Evolutionary conservation across 1,139 yeast species (phyloP).

Genomic region (Diutina rugosa): DNA sequence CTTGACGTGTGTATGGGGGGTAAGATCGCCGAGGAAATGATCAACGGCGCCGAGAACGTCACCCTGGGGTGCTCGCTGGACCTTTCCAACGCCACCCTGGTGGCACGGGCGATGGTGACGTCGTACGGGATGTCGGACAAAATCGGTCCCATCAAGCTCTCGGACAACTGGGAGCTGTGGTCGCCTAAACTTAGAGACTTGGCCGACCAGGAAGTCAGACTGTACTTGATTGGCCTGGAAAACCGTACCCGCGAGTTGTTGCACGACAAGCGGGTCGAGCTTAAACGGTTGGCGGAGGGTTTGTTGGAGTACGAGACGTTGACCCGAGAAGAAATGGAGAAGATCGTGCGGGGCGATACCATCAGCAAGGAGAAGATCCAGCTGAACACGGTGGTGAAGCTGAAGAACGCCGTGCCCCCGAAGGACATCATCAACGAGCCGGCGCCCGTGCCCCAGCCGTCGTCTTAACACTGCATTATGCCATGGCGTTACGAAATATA

Average conservation of each 20-base stretch:
- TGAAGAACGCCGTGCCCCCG: background rate
- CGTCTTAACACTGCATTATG: background rate
- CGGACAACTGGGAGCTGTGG: slow-evolving; percentile 92
- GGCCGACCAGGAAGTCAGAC: slow-evolving; percentile 88
- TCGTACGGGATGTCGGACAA: slow-evolving; percentile 92
- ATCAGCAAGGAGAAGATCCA: slow-evolving; percentile 54
- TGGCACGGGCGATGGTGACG: slow-evolving; percentile 95
- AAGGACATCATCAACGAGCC: background rate
- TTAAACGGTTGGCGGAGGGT: slow-evolving; percentile 84
- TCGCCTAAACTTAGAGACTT: slow-evolving; percentile 74
- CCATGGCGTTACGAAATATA: background rate
- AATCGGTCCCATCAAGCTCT: slow-evolving; percentile 82
- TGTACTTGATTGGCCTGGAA: slow-evolving; percentile 61
- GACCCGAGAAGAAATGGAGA: slow-evolving; percentile 82
- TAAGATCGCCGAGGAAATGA: slow-evolving; percentile 88
- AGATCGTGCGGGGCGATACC: slow-evolving; percentile 66
- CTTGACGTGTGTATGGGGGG: slow-evolving; percentile 99
- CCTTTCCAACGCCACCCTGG: slow-evolving; percentile 76
- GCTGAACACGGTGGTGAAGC: slow-evolving; percentile 67
- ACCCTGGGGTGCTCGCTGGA: slow-evolving; percentile 94
- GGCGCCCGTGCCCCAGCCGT: background rate
- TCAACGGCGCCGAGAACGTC: slow-evolving; percentile 83
- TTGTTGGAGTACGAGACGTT: slow-evolving; percentile 90
- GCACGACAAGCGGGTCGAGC: slow-evolving; percentile 49
- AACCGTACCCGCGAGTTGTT: slow-evolving; percentile 64